Conservation (phyloP, 2,329 filamentous ascomycete species). For the Fusarium sp. region DNA sequence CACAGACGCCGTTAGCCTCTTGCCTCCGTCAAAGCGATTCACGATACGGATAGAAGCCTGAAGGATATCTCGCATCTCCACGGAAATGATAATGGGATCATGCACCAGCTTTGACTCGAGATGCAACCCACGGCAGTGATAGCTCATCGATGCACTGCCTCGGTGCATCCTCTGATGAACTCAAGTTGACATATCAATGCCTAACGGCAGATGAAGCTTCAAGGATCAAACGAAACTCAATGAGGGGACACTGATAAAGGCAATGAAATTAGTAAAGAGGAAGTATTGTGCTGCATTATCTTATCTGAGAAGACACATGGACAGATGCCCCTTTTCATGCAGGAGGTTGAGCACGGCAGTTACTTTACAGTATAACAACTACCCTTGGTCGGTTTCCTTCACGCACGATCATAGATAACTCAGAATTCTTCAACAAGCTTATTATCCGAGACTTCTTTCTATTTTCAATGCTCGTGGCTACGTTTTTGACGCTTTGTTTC, state of each 20-base stretch:
- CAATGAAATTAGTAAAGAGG: constrained; percentile 13
- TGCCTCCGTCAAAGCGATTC: background rate
- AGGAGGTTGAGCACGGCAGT: background rate
- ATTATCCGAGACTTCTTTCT: background rate
- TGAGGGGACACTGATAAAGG: constrained; percentile 4
- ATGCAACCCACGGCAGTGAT: background rate
- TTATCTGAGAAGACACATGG: constrained; percentile 3
- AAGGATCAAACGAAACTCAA: background rate
- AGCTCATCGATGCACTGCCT: background rate
- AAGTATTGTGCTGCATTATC: background rate
- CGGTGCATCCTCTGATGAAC: background rate
- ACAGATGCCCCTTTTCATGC: constrained; percentile 7
- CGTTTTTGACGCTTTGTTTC: background rate
- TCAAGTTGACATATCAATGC: constrained; percentile 3
- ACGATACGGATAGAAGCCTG: background rate
- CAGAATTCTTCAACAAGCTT: background rate
- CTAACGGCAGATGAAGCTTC: background rate
- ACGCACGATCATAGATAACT: background rate
- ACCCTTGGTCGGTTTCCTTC: background rate
- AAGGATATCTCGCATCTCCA: background rate
- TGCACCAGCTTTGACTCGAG: background rate
- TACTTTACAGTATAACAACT: background rate
- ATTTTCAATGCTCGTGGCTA: background rate
- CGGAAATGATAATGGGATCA: background rate
- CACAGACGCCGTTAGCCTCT: background rate